Base-by-base conservation (phyloP, 768 basidiomycete genomes). In the Psilocybe azurescens region DNA sequence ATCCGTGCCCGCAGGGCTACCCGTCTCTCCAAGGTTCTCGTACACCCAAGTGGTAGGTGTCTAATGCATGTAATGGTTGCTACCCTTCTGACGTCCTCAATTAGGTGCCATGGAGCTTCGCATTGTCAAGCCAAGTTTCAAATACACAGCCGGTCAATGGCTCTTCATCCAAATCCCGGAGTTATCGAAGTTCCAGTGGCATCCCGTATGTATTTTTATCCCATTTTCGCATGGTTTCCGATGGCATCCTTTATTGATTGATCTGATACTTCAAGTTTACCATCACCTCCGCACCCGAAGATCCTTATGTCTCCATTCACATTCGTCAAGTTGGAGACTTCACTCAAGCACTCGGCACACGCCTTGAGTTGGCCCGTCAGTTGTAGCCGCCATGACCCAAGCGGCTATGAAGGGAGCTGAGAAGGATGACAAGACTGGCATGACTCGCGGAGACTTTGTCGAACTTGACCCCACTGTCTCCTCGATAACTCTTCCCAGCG, bases 241-340 rank as follows among this genome's bases (percentile, higher is more conserved):
- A 58, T 61, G 29, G 33, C 38, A 30, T 9, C 38, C 52, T 38
- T 36, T 14, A 24, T 64, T 71, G 51, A 68, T 62, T 41, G 55
- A 56, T 39, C 30, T 53, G 33, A 53, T 13, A 52, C 32, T 39
- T 36, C 20, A 69, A 95, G 91, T 96, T 97, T 77, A 95, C 94
- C 41, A 96, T 96, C 78, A 95, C 94, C 0, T 96, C 94, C 41
- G 94, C 95, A 13, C 95, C 95, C 3, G 94, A 95, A 67, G 96
- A 97, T 69, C 91, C 94, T 2, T 97, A 94, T 72, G 86, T 97
- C 49, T 94, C 93, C 28, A 75, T 97, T 56, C 95, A 97, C 74
- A 90, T 98, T 69, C 92, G 94, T 73, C 95, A 97, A 80, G 94
- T 93, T 51, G 95, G 95, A 63, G 93, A 95, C 75, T 94, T 86